Conservation (phyloP, 345 rosid genomes). For the Toxicodendron radicans region DNA sequence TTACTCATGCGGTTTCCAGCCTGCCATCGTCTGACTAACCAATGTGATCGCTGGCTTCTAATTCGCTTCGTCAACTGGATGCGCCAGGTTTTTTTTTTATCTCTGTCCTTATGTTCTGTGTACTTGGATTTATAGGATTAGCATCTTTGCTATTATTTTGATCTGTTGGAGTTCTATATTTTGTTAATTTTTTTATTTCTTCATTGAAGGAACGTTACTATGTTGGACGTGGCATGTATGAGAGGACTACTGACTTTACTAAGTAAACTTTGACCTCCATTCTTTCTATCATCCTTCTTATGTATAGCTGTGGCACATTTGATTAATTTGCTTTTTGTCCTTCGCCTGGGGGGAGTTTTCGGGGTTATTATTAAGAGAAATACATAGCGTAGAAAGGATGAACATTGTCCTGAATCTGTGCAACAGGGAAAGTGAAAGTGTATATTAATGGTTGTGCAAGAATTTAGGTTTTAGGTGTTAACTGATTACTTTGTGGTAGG, state of each 20-base stretch:
- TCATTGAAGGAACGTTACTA: constrained; percentile 75
- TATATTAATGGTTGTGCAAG: constrained; percentile 5
- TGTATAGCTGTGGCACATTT: not conserved
- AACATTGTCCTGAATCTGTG: not conserved
- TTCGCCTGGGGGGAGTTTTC: no score
- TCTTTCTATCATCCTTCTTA: not conserved
- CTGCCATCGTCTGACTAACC: constrained; percentile 72
- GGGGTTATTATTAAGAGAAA: not conserved
- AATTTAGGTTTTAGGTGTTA: not conserved
- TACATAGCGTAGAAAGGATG: not conserved
- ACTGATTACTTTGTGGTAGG: not conserved
- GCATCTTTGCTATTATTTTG: not conserved
- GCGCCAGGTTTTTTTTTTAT: constrained; percentile 73
- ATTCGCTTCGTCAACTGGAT: constrained; percentile 90
- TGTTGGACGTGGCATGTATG: constrained; percentile 98
- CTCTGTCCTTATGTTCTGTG: not conserved
- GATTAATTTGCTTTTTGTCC: no score
- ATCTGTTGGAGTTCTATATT: not conserved
- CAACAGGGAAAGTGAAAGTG: not conserved
- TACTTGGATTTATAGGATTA: constrained; percentile 11
- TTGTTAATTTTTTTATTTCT: constrained; percentile 14
- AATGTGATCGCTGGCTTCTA: constrained; percentile 77
- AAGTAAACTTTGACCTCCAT: constrained; percentile 51
- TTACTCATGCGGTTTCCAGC: constrained; percentile 88
- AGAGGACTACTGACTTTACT: constrained; percentile 77